Percentiles rank a stretch among this genome's conserved stretches.
phyloP scores from a whole-genome alignment of 306 rosid genomes.

The Geum urbanum region DNA sequence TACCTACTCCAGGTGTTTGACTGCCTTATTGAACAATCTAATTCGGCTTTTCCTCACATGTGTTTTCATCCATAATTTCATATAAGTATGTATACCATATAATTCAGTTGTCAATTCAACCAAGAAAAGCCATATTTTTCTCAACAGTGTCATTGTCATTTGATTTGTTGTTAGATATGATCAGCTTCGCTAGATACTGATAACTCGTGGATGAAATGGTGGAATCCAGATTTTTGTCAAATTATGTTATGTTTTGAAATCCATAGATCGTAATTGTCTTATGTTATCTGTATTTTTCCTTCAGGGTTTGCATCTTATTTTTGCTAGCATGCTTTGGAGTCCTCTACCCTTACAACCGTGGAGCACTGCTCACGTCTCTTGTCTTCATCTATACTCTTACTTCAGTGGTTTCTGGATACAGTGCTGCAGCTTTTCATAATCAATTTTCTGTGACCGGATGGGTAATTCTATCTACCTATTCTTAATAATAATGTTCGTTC shows the following conservation, averaged over 20 bases:
- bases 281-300: constrained; percentile 17
- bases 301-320: constrained; percentile 59
- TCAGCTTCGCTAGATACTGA: no score
- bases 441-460: constrained; percentile 67
- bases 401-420: constrained; percentile 62
- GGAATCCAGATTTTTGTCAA: no score
- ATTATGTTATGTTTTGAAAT: background rate
- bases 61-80: background rate
- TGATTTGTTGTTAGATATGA: no score
- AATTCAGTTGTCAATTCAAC: no score
- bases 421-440: constrained; percentile 67
- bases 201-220: no score
- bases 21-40: background rate
- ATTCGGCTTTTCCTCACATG: background rate
- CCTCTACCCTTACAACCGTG: constrained; percentile 77
- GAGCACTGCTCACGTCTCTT: constrained; percentile 59
- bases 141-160: no score
- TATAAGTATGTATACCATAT: background rate
- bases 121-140: no score
- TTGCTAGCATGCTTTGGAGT: constrained; percentile 60
- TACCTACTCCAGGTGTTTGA: background rate
- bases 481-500: background rate
- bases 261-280: background rate
- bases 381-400: constrained; percentile 51
- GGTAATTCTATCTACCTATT: constrained; percentile 42